A percentile compares a stretch with the other conserved stretches of the same genome.
phyloP scores from a whole-genome alignment of 176 grass and related monocot species.

The bread wheat (Triticum aestivum) region DNA sequence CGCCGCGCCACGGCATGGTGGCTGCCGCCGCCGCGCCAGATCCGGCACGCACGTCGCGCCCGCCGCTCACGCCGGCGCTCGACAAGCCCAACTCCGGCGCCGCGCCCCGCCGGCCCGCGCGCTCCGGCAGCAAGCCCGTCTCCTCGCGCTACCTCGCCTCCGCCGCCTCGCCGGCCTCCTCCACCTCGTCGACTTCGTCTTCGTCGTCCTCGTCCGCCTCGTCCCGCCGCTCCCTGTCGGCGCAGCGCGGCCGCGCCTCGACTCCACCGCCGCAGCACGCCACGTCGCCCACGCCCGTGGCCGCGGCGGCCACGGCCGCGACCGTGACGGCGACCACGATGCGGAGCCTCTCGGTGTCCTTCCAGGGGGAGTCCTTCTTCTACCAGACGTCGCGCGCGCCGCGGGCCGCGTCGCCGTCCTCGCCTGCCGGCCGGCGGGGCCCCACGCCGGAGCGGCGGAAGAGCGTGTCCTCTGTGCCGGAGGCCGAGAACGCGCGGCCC shows the following conservation, averaged over 20 bases:
- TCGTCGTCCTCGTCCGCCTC: conserved; percentile 41
- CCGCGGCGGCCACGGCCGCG: not conserved
- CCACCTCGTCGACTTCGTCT: conserved; percentile 38
- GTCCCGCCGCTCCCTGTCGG: conserved; percentile 66
- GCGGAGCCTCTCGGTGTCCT: conserved; percentile 91
- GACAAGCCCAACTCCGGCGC: conserved; percentile 60
- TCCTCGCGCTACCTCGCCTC: conserved; percentile 52
- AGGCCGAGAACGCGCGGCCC: conserved; percentile 67
- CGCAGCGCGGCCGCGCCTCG: conserved; percentile 48
- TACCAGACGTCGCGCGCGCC: conserved; percentile 72
- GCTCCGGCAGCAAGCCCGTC: conserved; percentile 48
- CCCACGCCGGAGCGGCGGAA: conserved; percentile 75
- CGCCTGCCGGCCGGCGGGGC: conserved; percentile 43
- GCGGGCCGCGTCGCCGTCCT: conserved; percentile 40
- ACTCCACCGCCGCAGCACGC: conserved; percentile 60
- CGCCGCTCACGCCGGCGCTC: conserved; percentile 56
- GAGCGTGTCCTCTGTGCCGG: conserved; percentile 47
- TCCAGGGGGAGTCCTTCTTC: conserved; percentile 97
- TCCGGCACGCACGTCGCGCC: conserved; percentile 40
- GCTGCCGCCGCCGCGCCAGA: conserved; percentile 55
- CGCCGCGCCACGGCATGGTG: conserved; percentile 59
- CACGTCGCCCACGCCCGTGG: conserved; percentile 33
- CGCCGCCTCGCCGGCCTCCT: conserved; percentile 42
- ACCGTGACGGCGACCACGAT: conserved; percentile 62
- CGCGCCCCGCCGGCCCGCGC: conserved; percentile 22